phyloP scores from a whole-genome alignment of 2,329 filamentous ascomycete genomes.

The Neophaeococcomyces mojaviensis region DNA sequence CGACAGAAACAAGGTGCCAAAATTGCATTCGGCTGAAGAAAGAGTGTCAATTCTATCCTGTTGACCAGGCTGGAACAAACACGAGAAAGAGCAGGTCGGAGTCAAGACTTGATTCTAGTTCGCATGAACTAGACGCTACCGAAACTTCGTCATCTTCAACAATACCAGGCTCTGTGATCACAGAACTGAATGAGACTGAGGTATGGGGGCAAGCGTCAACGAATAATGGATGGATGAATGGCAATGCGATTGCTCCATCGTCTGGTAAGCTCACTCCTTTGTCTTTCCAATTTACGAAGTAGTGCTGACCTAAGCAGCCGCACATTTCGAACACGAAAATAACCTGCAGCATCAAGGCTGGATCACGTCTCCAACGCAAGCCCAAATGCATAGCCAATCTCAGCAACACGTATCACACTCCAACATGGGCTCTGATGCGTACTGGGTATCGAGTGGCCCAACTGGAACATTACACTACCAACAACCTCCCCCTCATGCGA shows the following conservation, averaged over 20 bases:
- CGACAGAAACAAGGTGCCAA: slow-evolving; percentile 68
- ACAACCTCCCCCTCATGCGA: neutral
- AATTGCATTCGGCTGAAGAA: slow-evolving; percentile 94
- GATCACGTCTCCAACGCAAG: neutral
- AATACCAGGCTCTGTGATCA: neutral
- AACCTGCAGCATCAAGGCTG: neutral
- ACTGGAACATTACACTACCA: neutral
- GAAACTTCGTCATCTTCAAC: neutral
- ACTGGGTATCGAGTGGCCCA: neutral
- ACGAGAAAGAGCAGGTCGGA: slow-evolving; percentile 2
- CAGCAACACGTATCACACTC: neutral
- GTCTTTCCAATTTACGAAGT: no score
- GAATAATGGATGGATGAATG: no score
- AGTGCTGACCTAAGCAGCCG: neutral
- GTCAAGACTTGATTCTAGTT: neutral
- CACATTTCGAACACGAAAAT: no score
- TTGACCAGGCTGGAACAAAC: slow-evolving; percentile 54
- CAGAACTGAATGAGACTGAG: neutral
- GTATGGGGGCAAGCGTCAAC: no score
- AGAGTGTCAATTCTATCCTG: slow-evolving; percentile 85
- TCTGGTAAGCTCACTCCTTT: no score
- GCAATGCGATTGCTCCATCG: no score
- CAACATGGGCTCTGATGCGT: neutral
- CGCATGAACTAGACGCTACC: neutral
- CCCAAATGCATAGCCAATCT: neutral